These are phyloP conservation scores for Cucurbita maxima DNA, from an alignment of 306 rosid genomes.

Conservation along the genomic window DNA sequence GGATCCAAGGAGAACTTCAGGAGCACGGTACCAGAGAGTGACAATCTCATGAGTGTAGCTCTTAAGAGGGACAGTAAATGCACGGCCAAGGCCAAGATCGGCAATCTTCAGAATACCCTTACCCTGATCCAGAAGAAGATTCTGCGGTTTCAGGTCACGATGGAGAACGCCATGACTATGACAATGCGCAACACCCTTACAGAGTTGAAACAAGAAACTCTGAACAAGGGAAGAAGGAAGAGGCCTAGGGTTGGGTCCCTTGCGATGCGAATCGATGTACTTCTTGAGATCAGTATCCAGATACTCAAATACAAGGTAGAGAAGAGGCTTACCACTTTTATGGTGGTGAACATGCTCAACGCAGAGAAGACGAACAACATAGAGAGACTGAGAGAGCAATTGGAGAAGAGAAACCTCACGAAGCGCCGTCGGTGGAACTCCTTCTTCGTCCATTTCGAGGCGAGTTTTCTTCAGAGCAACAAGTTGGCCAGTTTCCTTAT, in stretches of 20 bases:
- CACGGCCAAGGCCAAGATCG: slow-evolving; percentile 78
- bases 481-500: slow-evolving; percentile 55
- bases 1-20: slow-evolving; percentile 84
- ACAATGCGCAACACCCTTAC: slow-evolving; percentile 89
- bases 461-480: slow-evolving; percentile 87
- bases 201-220: slow-evolving; percentile 80
- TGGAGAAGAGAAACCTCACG: slow-evolving; percentile 87
- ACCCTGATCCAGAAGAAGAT: slow-evolving; percentile 60
- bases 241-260: slow-evolving; percentile 43
- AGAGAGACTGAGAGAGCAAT: slow-evolving; percentile 80
- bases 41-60: slow-evolving; percentile 94
- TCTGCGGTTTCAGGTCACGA: slow-evolving; percentile 88
- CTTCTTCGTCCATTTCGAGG: slow-evolving; percentile 94
- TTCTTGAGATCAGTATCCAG: slow-evolving; percentile 90
- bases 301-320: slow-evolving; percentile 81
- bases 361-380: slow-evolving; percentile 68
- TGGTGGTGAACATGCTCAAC: slow-evolving; percentile 63
- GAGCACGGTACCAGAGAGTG: slow-evolving; percentile 93
- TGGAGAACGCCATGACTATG: slow-evolving; percentile 91
- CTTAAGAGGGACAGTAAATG: slow-evolving; percentile 90
- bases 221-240: slow-evolving; percentile 36
- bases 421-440: slow-evolving; percentile 87
- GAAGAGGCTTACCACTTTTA: slow-evolving; percentile 47
- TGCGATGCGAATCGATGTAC: slow-evolving; percentile 73
- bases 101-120: slow-evolving; percentile 79